Evolutionary conservation across 148 eudicot species (phyloP), one percentile per base, ranked within the genome.

Genomic region (Tetragonia tetragonoides): DNA sequence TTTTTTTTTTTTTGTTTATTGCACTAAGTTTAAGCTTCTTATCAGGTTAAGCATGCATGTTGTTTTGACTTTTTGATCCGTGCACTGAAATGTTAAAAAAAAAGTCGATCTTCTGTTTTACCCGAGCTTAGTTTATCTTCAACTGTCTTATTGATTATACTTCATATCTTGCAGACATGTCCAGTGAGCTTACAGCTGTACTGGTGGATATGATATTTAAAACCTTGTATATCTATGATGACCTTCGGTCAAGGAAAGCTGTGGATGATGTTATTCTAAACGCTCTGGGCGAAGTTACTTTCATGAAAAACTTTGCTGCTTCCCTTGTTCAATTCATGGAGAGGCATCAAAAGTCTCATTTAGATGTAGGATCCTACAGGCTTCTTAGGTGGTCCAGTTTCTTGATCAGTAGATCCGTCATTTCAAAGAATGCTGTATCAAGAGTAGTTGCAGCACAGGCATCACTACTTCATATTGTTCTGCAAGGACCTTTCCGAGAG

Each of bases 281-380:
- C 84, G 83, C 86, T 73, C 66, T 95, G 72, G 74, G 77, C 59
- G 88, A 90, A 80, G 87, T 79, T 86, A 64, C 74, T 56, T 93
- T 90, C 70, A 88, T 93, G 93, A 95, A 93, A 83, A 84, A 82
- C 76, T 95, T 95, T 87, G 97, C 99, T 24, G 97, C 93, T 73
- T 84, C 89, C 68, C 88, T 91, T 81, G 97, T 95, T 57, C 99
- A 90, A 87, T 73, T 78, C 81, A 91, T 93, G 94, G 99, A 95
- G 83, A 93, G 89, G 84, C 97, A 87, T 76, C 74, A 81, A 66
- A 95, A 89, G 83, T 88, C 81, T 74, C 90, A 88, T 69, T 89
- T 93, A 75, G 84, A 76, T 78, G 76, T 90, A 37, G 99, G 97
- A 78, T 85, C 93, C 68, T 86, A 87, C 79, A 89, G 97, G 88